Base-by-base conservation (phyloP, 495 filamentous ascomycete genomes). In the Daldinia concentrica region DNA sequence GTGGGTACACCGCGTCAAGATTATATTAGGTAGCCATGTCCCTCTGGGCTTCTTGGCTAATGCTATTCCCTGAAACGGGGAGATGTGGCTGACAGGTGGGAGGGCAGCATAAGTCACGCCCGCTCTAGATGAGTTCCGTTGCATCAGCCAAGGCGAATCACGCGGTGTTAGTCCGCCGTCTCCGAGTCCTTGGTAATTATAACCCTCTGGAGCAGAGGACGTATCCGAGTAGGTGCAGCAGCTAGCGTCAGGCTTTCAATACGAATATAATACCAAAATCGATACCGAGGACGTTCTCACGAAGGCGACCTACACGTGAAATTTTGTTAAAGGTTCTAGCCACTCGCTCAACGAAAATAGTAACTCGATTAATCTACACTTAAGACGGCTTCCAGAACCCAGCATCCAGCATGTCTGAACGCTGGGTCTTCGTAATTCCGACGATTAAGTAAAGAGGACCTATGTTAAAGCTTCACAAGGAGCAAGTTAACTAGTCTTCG, bases 91-190 rank as follows among this genome's bases (percentile, higher is more conserved):
- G 68, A 58, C 22, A 54, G 17, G 17, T 58, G 6, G 51, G 51
- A 48, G 39, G 63, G 41, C 17, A 45, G 37, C 41, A 60, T 48
- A 37, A 22, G 24, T 37, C 36, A 45, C 9, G 6, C 43, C 36
- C 19, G 37, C 26, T 19, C 32, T 26, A 48, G 43, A 34, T 66
- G 14, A n/a, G 34, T 34, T 51, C 32, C 26, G 50, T 68, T 68
- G 39, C 69, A 62, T 65, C 50, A 62, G 70, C 70, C 57, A 68
- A 73, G 59, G 55, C 64, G 41, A 59, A 64, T 58, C 61, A 72
- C 64, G 55, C 64, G 37, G 45, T 22, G 15, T 22, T 60, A 54
- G 6, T 54, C 43, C 1, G 52, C 41, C 55, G 32, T 32, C 32
- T 45, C 54, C 43, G 50, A 48, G 39, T 64, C 26, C 60, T 48